Evolutionary conservation across 225 moss, liverwort and hornwort species (phyloP), one percentile per base, ranked within the genome.

Genomic region (Polytrichum commune): DNA sequence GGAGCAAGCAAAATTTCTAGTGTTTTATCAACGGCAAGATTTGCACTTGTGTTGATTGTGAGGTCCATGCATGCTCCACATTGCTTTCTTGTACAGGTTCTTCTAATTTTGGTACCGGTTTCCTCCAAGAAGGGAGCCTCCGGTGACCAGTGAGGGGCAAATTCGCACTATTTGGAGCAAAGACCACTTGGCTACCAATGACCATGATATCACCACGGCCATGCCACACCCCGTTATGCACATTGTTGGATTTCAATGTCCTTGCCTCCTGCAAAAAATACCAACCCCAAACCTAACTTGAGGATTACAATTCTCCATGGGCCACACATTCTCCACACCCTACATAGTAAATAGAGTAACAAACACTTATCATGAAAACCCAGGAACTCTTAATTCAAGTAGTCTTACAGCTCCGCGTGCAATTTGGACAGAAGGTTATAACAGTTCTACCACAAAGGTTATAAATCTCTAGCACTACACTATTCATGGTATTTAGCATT

Each of bases 201-300:
- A 84, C 88, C 53, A 84, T 24, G 29, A 88, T 84, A 53, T 88
- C 84, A 13, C 88, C 76, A 66, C 81, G 88, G 27, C 88, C 88
- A 74, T 88, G 88, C 88, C 88, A 88, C 65, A 88, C 88, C 73
- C 84, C 88, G 53, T 85, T 88, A 33, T 88, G 88, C 79, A 88
- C 88, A 58, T 88, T 88, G 27, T 85, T 85, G 72, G 79, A 76
- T 72, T 82, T 79, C 70, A 88, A 74, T 46, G 88, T 88, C 67
- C 88, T 84, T 53, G 88, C 88, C 76, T 88, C 88, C 87, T 87
- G 81, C 66, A 72, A 46, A 13, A 13, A 46, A 46, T 3, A 46
- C 13, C 46, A 46, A 46, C 46, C 46, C 46, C 46, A 46, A 38
- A 38, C 38, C 9, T 9, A 2, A 46, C 13, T 46, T 46, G 46